These are phyloP conservation scores for Naganishia vaughanmartiniae DNA, from an alignment of 768 basidiomycete genomes.

Conservation along the genomic window DNA sequence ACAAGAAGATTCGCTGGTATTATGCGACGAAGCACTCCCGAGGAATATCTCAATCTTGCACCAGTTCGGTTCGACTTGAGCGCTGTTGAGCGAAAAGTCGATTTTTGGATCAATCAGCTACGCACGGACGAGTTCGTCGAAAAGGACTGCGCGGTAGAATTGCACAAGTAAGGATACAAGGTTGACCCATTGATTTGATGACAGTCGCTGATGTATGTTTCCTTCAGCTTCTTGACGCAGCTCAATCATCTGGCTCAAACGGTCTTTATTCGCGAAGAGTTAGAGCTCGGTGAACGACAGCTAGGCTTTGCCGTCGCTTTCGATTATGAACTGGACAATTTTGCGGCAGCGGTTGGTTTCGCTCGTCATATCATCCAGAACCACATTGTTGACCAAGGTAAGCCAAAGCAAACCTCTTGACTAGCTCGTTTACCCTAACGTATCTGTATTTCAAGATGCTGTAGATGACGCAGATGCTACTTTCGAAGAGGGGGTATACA, in stretches of 20 bases:
- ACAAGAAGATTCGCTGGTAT: conserved; percentile 88
- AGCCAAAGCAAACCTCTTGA: conserved; percentile 3
- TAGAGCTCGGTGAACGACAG: conserved; percentile 85
- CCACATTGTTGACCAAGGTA: conserved; percentile 74
- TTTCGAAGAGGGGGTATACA: conserved; percentile 71
- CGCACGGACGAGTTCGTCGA: conserved; percentile 87
- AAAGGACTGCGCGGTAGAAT: conserved; percentile 86
- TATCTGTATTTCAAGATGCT: conserved; percentile 60
- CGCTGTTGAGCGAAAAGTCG: conserved; percentile 84
- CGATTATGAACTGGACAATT: conserved; percentile 89
- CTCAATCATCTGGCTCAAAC: conserved; percentile 88
- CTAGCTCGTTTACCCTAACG: conserved; percentile 20
- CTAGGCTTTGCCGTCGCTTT: conserved; percentile 75
- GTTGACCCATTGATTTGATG: not conserved
- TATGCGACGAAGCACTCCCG: conserved; percentile 73
- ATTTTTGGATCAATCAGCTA: conserved; percentile 82
- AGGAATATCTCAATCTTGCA: conserved; percentile 80
- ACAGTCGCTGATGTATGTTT: not conserved
- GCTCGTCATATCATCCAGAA: conserved; percentile 79
- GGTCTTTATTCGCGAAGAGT: conserved; percentile 76
- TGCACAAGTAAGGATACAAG: conserved; percentile 66
- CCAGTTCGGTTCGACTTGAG: conserved; percentile 78
- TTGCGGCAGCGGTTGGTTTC: conserved; percentile 84
- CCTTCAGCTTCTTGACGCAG: conserved; percentile 78
- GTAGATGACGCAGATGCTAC: conserved; percentile 71